These are phyloP conservation scores for Camillea tinctor DNA, from an alignment of 2,329 filamentous ascomycete species.

Conservation along the genomic window DNA sequence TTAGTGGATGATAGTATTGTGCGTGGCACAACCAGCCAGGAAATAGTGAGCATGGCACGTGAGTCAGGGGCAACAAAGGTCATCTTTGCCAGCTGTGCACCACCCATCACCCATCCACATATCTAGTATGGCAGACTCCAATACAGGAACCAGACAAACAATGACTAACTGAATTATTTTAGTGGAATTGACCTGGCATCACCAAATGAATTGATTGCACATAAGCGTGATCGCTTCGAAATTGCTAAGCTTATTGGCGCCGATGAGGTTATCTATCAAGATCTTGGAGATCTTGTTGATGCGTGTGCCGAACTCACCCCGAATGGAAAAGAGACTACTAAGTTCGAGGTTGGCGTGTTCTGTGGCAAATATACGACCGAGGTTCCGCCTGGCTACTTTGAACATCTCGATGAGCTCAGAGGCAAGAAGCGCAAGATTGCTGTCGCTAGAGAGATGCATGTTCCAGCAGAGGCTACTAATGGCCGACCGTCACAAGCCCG, in stretches of 20 bases:
- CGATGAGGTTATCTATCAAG: constrained; percentile 75
- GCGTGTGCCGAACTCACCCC: constrained; percentile 69
- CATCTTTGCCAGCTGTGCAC: constrained; percentile 79
- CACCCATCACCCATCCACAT: constrained; percentile 80
- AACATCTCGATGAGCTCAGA: constrained; percentile 70
- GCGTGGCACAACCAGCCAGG: constrained; percentile 76
- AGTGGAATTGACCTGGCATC: constrained; percentile 37
- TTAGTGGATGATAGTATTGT: constrained; percentile 91
- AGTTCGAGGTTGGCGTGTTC: constrained; percentile 92
- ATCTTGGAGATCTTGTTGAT: constrained; percentile 73
- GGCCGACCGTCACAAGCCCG: too few relatives aligned
- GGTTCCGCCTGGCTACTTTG: constrained; percentile 77
- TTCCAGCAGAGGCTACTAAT: too few relatives aligned
- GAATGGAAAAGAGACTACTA: constrained; percentile 47
- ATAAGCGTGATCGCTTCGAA: constrained; percentile 28
- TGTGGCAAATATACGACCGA: constrained; percentile 82
- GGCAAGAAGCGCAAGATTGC: constrained; percentile 62
- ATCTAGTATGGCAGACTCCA: constrained; percentile 42
- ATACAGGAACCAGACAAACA: constrained; percentile 52
- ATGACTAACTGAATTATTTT: constrained; percentile 31
- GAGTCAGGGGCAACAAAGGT: constrained; percentile 82
- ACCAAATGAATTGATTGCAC: constrained; percentile 11
- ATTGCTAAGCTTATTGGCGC: constrained; percentile 58
- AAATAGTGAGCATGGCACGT: constrained; percentile 80
- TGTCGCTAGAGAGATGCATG: constrained; percentile 7